Evolutionary conservation across 768 basidiomycete species (phyloP).

Genomic region (Galerina marginata): DNA sequence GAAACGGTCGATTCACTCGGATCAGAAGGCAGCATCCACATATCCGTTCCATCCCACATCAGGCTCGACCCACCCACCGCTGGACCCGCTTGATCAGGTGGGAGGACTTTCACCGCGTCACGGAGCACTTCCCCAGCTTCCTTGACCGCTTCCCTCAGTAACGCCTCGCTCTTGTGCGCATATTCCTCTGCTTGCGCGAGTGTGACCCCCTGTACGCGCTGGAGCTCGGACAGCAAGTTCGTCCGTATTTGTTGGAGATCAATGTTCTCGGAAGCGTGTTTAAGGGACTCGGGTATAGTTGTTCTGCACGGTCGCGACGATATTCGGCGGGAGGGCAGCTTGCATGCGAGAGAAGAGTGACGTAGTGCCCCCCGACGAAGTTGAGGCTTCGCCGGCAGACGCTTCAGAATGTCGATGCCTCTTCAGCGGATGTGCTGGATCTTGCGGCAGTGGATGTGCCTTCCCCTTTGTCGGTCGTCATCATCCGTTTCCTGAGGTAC

Average conservation of each 20-base stretch:
- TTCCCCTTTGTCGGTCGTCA: slow-evolving; percentile 14
- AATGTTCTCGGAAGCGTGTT: slow-evolving; percentile 63
- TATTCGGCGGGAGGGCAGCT: slow-evolving; percentile 74
- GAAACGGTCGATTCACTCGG: slow-evolving; percentile 24
- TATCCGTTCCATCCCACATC: slow-evolving; percentile 86
- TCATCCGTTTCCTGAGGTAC: slow-evolving; percentile 13
- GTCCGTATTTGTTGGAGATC: slow-evolving; percentile 73
- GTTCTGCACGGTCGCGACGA: slow-evolving; percentile 69
- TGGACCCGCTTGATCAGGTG: slow-evolving; percentile 62
- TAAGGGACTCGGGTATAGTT: slow-evolving; percentile 71
- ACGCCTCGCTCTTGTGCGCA: slow-evolving; percentile 71
- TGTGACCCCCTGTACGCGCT: slow-evolving; percentile 76
- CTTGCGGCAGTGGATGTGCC: slow-evolving; percentile 17
- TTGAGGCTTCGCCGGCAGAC: slow-evolving; percentile 12
- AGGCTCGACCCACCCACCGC: slow-evolving; percentile 40
- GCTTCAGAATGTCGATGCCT: slow-evolving; percentile 6
- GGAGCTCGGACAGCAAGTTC: slow-evolving; percentile 67
- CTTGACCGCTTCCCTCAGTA: slow-evolving; percentile 72
- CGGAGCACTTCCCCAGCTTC: slow-evolving; percentile 83
- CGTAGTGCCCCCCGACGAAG: slow-evolving; percentile 37
- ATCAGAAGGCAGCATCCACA: slow-evolving; percentile 76
- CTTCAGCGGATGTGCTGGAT: slow-evolving; percentile 18
- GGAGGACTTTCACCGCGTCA: slow-evolving; percentile 92
- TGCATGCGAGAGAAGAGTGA: slow-evolving; percentile 74
- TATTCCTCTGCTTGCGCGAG: slow-evolving; percentile 86